Evolutionary conservation across 352 stramenopile species (phyloP).

Genomic region (Phytophthora constricta): DNA sequence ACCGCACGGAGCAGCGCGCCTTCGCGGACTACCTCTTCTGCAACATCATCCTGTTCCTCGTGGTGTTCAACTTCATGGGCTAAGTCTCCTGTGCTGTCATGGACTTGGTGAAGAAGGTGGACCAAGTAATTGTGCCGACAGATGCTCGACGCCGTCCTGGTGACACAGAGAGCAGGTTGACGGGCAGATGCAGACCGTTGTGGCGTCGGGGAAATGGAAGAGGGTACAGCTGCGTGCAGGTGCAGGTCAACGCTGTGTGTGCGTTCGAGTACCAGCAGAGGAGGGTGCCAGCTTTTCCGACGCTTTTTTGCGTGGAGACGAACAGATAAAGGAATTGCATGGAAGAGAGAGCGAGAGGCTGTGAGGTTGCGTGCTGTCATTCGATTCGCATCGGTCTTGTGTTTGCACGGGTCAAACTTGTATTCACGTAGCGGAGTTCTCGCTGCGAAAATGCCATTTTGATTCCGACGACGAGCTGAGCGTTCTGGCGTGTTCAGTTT

Average conservation of each 20-base stretch:
- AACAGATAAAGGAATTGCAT: constrained; percentile 5
- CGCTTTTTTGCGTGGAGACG: constrained; percentile 1
- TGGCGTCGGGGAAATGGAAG: not conserved
- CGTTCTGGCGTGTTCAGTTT: no score
- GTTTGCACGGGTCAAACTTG: no score
- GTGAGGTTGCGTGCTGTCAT: not conserved
- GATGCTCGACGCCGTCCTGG: no score
- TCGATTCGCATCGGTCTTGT: no score
- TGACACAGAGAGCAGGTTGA: no score
- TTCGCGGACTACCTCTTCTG: constrained; percentile 94
- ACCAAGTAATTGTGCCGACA: no score
- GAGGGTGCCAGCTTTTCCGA: not conserved
- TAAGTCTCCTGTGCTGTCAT: no score
- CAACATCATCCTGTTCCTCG: constrained; percentile 93
- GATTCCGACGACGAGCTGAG: no score
- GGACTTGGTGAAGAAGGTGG: no score
- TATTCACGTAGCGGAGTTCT: no score
- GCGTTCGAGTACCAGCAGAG: not conserved
- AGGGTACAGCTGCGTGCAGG: not conserved
- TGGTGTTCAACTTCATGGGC: constrained; percentile 63
- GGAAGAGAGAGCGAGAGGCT: constrained; percentile 3
- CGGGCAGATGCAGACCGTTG: not conserved
- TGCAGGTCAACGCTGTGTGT: no score
- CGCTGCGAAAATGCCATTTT: no score
- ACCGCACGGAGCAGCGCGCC: constrained; percentile 85